These are phyloP conservation scores for Peronospora belbahrii DNA, from an alignment of 352 stramenopile genomes.

Conservation along the genomic window DNA sequence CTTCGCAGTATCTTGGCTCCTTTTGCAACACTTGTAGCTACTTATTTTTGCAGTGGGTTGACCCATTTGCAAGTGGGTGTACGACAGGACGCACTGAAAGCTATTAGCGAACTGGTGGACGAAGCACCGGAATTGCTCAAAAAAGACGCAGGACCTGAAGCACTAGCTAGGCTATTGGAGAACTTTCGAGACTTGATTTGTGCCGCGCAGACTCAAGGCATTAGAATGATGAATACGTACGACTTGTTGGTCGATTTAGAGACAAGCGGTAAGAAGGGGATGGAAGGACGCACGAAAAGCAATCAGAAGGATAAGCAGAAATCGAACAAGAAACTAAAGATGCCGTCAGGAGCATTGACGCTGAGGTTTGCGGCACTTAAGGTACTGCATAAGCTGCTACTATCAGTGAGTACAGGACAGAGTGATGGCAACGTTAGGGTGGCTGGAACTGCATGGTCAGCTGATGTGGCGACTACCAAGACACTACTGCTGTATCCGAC, in stretches of 20 bases:
- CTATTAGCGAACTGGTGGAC: conserved; percentile 63
- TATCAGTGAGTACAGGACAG: conserved; percentile 31
- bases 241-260: conserved; percentile 32
- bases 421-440: not conserved
- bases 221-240: conserved; percentile 77
- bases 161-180: conserved; percentile 58
- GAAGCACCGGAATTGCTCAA: conserved; percentile 47
- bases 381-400: conserved; percentile 58
- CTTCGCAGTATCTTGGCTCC: conserved; percentile 42
- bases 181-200: conserved; percentile 74
- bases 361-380: conserved; percentile 54
- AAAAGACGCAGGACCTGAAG: conserved; percentile 41
- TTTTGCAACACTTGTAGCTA: conserved; percentile 63
- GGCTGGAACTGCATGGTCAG: conserved; percentile 3
- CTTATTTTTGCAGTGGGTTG: conserved; percentile 76
- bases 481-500: conserved; percentile 49
- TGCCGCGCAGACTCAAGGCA: conserved; percentile 53
- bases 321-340: conserved; percentile 37
- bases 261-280: conserved; percentile 12
- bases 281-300: conserved; percentile 5
- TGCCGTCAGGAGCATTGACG: conserved; percentile 32
- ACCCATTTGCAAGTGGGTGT: conserved; percentile 75
- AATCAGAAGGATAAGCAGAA: conserved; percentile 21
- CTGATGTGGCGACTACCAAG: conserved; percentile 20
- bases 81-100: conserved; percentile 58